Percentiles rank a stretch among this genome's conserved stretches.
These are phyloP conservation scores for Helianthus annuus DNA, from an alignment of 129 eudicot genomes.

Conservation along the genomic window HanXRQr2.0-SUNRISE NC_035439.2:2087697-2088196, in stretches of 20 bases:
- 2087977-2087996: constrained; percentile 45
- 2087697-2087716: constrained; percentile 41
- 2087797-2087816: constrained; percentile 51
- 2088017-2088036: not conserved
- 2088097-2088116: not conserved
- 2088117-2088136: not conserved
- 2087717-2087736: constrained; percentile 42
- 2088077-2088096: constrained; percentile 19
- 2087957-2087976: constrained; percentile 50
- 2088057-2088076: not conserved
- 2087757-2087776: not conserved
- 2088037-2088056: not conserved
- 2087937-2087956: constrained; percentile 55
- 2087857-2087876: constrained; percentile 50
- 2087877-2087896: constrained; percentile 51
- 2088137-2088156: too few species aligned
- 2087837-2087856: constrained; percentile 57
- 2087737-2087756: not conserved
- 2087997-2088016: constrained; percentile 12
- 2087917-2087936: constrained; percentile 43
- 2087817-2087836: constrained; percentile 52
- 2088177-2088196: too few species aligned
- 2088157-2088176: too few species aligned
- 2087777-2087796: constrained; percentile 8
- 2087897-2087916: constrained; percentile 48